Conservation (phyloP, 176 grass and related monocot species). For the Saccharum spontaneum region DNA sequence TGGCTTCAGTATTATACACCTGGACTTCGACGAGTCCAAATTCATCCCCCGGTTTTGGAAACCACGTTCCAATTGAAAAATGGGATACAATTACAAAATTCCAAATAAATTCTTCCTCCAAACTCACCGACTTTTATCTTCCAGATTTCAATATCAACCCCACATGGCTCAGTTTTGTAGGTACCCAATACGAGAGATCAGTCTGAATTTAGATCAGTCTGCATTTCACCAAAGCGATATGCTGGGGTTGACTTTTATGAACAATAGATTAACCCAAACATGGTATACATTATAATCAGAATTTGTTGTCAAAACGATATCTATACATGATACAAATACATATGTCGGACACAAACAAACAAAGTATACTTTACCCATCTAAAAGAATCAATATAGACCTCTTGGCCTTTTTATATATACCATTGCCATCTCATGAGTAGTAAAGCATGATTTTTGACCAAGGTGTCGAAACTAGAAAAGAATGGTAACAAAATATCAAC, state of each 20-base stretch:
- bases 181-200: neutral
- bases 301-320: slow-evolving; percentile 49
- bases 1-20: neutral
- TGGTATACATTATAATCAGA: slow-evolving; percentile 45
- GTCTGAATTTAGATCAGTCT: too few species aligned
- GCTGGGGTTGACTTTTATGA: neutral
- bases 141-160: neutral
- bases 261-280: slow-evolving; percentile 19
- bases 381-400: slow-evolving; percentile 51
- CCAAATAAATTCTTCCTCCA: neutral
- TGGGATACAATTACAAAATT: neutral
- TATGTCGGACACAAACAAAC: slow-evolving; percentile 34
- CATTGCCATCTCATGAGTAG: slow-evolving; percentile 37
- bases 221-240: neutral
- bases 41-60: neutral
- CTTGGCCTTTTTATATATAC: slow-evolving; percentile 39
- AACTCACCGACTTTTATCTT: neutral
- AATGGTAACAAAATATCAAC: slow-evolving; percentile 5
- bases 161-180: neutral
- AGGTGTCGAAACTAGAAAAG: neutral
- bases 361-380: slow-evolving; percentile 43
- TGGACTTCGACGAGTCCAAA: neutral
- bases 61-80: neutral
- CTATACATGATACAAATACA: slow-evolving; percentile 54
- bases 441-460: slow-evolving; percentile 46